These are phyloP conservation scores for Plasmodium fragile DNA, from an alignment of 169 alveolate genomes.

Conservation along the genomic window DNA sequence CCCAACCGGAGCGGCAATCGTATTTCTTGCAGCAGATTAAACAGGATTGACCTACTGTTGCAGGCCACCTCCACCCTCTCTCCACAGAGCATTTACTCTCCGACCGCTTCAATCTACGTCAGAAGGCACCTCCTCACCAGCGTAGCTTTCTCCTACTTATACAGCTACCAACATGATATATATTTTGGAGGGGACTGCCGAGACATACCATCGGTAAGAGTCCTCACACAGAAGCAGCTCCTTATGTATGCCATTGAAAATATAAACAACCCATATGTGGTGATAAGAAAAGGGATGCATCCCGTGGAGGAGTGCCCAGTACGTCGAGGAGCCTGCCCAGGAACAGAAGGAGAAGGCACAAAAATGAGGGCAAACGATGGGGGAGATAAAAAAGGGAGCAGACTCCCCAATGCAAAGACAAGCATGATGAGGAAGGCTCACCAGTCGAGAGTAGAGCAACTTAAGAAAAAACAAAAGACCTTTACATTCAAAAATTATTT, in stretches of 20 bases:
- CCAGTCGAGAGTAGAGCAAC: background rate
- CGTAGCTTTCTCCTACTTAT: constrained; percentile 40
- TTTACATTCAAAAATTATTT: constrained; percentile 27
- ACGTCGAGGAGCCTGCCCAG: background rate
- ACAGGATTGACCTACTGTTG: background rate
- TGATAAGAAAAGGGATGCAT: background rate
- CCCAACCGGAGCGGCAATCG: background rate
- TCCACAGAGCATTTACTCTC: constrained; percentile 15
- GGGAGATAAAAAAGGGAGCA: background rate
- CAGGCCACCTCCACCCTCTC: background rate
- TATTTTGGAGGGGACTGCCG: background rate
- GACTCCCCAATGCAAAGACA: background rate
- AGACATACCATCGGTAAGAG: background rate
- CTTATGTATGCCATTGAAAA: constrained; percentile 22
- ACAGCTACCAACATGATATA: constrained; percentile 37
- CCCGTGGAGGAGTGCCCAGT: background rate
- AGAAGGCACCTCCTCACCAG: constrained; percentile 32
- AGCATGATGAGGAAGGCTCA: background rate
- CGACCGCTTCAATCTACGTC: background rate
- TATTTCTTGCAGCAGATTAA: background rate
- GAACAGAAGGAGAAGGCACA: background rate
- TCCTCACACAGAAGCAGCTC: constrained; percentile 24
- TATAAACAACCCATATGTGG: constrained; percentile 32
- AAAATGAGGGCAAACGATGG: background rate
- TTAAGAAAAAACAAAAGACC: background rate